Evolutionary conservation across 73 alveolate genomes (phyloP).

Genomic region (Halteria grandinella): DNA sequence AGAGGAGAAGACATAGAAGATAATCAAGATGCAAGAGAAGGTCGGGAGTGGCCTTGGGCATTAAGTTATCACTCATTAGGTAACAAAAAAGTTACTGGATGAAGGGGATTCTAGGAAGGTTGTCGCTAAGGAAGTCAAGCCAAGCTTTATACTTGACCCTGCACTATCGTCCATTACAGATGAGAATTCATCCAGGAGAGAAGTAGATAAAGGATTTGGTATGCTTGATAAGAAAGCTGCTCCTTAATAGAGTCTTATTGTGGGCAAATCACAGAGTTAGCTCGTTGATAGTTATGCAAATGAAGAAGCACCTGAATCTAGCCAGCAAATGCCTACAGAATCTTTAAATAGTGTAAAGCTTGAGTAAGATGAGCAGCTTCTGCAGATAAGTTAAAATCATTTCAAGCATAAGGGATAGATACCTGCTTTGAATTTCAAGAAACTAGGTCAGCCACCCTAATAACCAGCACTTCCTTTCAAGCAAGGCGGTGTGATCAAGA

Average conservation of each 20-base stretch:
- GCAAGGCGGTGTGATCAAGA: too few relatives aligned
- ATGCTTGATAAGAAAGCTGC: background rate
- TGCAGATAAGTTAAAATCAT: slow-evolving; percentile 1
- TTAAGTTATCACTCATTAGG: background rate
- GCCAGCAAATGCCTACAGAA: background rate
- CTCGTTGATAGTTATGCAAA: background rate
- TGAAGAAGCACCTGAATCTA: background rate
- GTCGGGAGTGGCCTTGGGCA: background rate
- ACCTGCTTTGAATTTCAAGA: slow-evolving; percentile 2
- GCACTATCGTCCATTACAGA: slow-evolving; percentile 30
- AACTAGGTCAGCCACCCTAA: too few relatives aligned
- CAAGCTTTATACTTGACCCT: background rate
- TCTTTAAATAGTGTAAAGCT: slow-evolving; percentile 5
- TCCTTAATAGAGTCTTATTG: too few relatives aligned
- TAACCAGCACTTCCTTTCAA: too few relatives aligned
- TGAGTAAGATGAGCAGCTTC: background rate
- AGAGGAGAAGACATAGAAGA: background rate
- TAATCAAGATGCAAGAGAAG: background rate
- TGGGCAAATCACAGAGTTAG: background rate
- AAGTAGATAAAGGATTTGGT: background rate
- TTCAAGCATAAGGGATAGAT: background rate
- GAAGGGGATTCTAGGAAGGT: background rate
- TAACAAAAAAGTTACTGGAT: background rate
- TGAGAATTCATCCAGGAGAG: background rate
- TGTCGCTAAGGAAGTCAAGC: background rate